These are phyloP conservation scores for Arthrobotrys megalospora DNA, from an alignment of 2,329 filamentous ascomycete species.

Conservation along the genomic window DNA sequence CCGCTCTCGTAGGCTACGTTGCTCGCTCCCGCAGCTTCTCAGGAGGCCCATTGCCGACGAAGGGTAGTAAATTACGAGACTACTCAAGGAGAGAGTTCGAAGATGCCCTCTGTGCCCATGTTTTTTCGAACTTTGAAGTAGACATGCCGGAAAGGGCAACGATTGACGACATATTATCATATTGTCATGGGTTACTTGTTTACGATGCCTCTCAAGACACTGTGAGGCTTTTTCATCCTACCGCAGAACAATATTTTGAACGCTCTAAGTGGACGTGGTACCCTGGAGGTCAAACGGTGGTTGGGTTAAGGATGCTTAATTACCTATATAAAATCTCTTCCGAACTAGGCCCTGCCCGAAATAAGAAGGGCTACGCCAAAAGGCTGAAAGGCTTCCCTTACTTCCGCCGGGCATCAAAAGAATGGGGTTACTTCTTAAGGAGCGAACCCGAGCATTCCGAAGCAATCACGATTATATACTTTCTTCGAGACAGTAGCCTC, in stretches of 20 bases:
- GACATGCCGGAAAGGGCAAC: not conserved
- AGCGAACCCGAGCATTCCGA: not conserved
- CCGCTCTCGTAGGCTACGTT: no score
- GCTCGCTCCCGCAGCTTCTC: no score
- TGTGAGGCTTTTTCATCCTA: not conserved
- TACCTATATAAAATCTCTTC: constrained; percentile 7
- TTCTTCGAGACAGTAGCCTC: constrained; percentile 14
- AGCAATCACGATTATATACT: not conserved
- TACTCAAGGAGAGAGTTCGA: no score
- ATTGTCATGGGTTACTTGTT: not conserved
- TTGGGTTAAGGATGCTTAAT: not conserved
- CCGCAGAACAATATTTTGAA: not conserved
- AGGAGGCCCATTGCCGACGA: no score
- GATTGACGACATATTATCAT: not conserved
- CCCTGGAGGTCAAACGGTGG: not conserved
- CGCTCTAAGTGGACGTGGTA: not conserved
- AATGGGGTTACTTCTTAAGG: constrained; percentile 20
- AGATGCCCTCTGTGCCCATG: not conserved
- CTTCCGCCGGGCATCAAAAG: constrained; percentile 13
- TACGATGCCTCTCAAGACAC: not conserved
- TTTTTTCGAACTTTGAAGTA: not conserved
- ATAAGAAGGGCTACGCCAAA: not conserved
- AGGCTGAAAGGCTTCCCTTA: not conserved
- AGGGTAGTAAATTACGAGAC: no score
- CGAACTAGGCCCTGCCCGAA: not conserved